Evolutionary conservation across 352 stramenopile species (phyloP).

Genomic region (Phytophthora hybrid): DNA sequence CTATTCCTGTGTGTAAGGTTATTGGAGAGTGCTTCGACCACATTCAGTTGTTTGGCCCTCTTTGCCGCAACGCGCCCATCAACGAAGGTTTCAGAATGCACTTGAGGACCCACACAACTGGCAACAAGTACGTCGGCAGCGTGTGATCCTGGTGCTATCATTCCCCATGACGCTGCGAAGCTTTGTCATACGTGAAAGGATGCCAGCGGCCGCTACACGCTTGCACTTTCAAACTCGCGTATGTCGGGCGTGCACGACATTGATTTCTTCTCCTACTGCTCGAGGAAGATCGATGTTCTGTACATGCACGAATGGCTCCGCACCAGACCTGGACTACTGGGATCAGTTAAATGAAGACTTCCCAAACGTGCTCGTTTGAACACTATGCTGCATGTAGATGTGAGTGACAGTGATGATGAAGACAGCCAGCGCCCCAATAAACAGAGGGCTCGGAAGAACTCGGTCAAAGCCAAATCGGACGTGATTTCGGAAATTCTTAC

Average conservation of each 20-base stretch:
- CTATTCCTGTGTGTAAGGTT: neutral
- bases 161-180: neutral
- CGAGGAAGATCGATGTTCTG: neutral
- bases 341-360: neutral
- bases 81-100: neutral
- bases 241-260: neutral
- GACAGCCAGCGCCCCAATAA: neutral
- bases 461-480: neutral
- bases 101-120: neutral
- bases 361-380: neutral
- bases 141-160: neutral
- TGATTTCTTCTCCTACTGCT: neutral
- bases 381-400: neutral
- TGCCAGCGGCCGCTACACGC: neutral
- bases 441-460: neutral
- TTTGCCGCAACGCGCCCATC: neutral
- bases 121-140: neutral
- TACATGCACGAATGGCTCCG: slow-evolving; percentile 3
- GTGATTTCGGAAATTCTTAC: neutral
- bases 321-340: neutral
- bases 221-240: neutral
- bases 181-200: neutral
- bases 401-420: neutral
- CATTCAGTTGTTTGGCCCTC: neutral
- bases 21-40: neutral